Conservation (phyloP, 176 grass and related monocot species). For the Musa troglodytarum region DNA sequence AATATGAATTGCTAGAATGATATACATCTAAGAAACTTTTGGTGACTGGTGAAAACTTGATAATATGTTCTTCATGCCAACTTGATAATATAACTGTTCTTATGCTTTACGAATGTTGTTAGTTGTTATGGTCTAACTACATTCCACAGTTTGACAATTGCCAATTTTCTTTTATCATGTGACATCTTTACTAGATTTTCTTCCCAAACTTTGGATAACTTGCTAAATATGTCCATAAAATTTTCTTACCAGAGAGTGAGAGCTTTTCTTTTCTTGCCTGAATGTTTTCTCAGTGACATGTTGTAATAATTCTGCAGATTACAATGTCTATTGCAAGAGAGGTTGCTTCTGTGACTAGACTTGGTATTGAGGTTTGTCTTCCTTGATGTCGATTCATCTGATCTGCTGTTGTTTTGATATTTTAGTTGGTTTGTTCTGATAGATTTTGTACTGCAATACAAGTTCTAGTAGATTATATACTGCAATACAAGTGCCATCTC, state of each 20-base stretch:
- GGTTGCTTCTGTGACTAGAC: conserved; percentile 85
- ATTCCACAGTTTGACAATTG: no score
- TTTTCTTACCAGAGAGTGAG: background rate
- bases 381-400: background rate
- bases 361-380: conserved; percentile 78
- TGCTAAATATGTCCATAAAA: background rate
- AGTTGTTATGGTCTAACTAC: background rate
- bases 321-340: conserved; percentile 98
- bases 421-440: background rate
- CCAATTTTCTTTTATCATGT: background rate
- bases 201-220: background rate
- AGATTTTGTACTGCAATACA: background rate
- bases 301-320: conserved; percentile 38
- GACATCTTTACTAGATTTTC: background rate
- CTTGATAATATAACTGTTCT: background rate
- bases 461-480: background rate
- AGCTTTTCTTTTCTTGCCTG: background rate
- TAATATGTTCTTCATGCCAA: background rate
- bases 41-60: background rate
- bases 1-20: background rate
- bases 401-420: background rate
- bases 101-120: background rate
- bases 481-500: background rate
- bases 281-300: background rate
- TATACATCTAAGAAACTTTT: background rate